Percentiles rank a stretch among this genome's conserved stretches.
These are phyloP conservation scores for Thalassiosira exigua DNA, from an alignment of 352 stramenopile genomes.

Conservation along the genomic window DNA sequence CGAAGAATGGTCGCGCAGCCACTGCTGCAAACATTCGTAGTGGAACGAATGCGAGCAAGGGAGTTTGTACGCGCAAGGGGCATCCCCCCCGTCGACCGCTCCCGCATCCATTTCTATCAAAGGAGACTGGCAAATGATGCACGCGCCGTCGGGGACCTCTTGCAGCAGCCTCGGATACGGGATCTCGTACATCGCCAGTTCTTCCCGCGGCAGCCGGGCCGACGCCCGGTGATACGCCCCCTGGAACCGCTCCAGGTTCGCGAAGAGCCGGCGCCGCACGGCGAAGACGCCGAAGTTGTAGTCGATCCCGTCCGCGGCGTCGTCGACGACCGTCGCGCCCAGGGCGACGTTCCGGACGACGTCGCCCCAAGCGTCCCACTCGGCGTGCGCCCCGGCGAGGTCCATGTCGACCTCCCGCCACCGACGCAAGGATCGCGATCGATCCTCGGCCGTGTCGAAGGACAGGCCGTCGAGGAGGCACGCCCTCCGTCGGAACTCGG, in stretches of 20 bases:
- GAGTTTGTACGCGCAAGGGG: conserved; percentile 21
- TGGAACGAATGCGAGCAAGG: conserved; percentile 58
- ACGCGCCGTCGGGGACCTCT: not conserved
- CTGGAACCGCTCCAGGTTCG: conserved; percentile 36
- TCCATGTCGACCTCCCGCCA: conserved; percentile 43
- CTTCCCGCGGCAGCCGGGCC: conserved; percentile 10
- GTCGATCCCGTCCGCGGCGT: not conserved
- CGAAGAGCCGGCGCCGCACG: conserved; percentile 17
- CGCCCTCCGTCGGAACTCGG: conserved; percentile 37
- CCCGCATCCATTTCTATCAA: conserved; percentile 13
- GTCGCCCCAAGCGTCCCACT: conserved; percentile 24
- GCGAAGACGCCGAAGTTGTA: not conserved
- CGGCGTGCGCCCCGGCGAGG: conserved; percentile 28
- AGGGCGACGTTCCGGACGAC: conserved; percentile 2
- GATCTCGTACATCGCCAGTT: conserved; percentile 41
- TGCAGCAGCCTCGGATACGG: not conserved
- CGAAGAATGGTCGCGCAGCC: conserved; percentile 47
- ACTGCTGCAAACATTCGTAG: conserved; percentile 30
- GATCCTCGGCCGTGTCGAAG: conserved; percentile 42
- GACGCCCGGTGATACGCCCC: conserved; percentile 27
- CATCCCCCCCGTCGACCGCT: not conserved
- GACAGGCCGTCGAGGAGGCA: conserved; percentile 20
- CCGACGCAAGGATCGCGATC: conserved; percentile 9
- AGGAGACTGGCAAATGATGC: conserved; percentile 42
- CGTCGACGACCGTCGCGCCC: conserved; percentile 12